Evolutionary conservation across 2,329 filamentous ascomycete species (phyloP), one percentile per base, ranked within the genome.

Genomic region (Sordariomycetes sp.): DNA sequence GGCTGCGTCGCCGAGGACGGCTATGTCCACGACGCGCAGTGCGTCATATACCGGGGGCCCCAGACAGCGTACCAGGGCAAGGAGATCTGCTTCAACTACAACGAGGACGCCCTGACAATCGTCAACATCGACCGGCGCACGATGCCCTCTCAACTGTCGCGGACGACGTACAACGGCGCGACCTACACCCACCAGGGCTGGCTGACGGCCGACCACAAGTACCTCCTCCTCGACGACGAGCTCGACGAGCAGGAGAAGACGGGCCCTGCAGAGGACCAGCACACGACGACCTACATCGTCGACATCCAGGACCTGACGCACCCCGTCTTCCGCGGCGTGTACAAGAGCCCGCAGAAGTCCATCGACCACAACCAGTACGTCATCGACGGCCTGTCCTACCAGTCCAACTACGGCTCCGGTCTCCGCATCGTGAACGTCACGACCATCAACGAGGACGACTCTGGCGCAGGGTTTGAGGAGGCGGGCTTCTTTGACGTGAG

Each of bases 21-120:
- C 28, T 80, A 80, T 62, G 74, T 77, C 12, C 77, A 80, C 63
- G 76, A 79, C 39, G 65, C 65, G 57, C 78, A 82, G 64, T 81
- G 78, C 62, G 64, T 82, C 17, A 71, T 75, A 53, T 80, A 79
- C 64, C 70, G 70, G 17, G 76, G 77, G 0, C 75, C 76, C 0
- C 74, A 80, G 60, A 65, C 61, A 10, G 64, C 67, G 42, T 79
- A 73, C 61, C 63, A 66, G 13, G 75, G 74, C 52, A 68, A 65
- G 17, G 61, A 63, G 28, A 60, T 63, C 52, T 64, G 62, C 60
- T 61, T 61, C 60, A 59, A 59, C 58, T 62, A 57, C 3, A 69
- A 74, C 59, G 69, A 60, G 59, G 60, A 59, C 20, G 45, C 28
- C 22, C 52, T 58, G 4, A 70, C 52, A 42, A 69, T 68, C 54